phyloP scores from a whole-genome alignment of 352 stramenopile genomes.

The Phytopythium ostracodes region DNA sequence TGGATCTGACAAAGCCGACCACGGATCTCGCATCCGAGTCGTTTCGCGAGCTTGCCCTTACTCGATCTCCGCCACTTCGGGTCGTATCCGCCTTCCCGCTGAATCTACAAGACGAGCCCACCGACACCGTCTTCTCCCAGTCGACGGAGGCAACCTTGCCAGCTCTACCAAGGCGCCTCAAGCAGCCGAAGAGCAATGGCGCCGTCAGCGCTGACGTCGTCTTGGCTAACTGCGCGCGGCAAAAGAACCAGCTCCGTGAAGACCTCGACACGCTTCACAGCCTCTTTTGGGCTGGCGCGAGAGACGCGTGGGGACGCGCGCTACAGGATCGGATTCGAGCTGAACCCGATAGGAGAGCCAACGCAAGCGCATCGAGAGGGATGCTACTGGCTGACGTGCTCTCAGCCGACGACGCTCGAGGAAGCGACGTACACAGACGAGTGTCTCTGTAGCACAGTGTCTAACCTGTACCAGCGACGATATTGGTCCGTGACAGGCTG shows the following conservation, averaged over 20 bases:
- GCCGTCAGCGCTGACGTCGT: slow-evolving; percentile 14
- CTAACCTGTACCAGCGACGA: no score
- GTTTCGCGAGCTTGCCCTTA: background rate
- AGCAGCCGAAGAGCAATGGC: background rate
- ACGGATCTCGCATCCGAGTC: background rate
- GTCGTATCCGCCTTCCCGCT: background rate
- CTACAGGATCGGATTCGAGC: background rate
- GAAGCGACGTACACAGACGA: background rate
- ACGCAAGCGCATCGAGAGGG: background rate
- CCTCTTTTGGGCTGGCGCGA: slow-evolving; percentile 28
- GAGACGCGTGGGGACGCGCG: slow-evolving; percentile 13
- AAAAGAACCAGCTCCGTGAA: slow-evolving; percentile 25
- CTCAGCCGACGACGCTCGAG: background rate
- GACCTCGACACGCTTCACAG: slow-evolving; percentile 25
- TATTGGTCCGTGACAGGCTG: no score
- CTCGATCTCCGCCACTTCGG: background rate
- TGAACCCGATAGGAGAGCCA: no score
- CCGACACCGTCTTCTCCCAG: slow-evolving; percentile 2
- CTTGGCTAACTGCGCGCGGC: slow-evolving; percentile 26
- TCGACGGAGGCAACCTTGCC: background rate
- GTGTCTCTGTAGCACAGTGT: background rate
- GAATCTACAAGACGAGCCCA: background rate
- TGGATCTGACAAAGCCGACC: slow-evolving; percentile 4
- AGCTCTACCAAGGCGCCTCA: background rate
- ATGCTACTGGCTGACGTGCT: background rate